Evolutionary conservation across 495 filamentous ascomycete genomes (phyloP).

Genomic region (Penicillium pulvis): DNA sequence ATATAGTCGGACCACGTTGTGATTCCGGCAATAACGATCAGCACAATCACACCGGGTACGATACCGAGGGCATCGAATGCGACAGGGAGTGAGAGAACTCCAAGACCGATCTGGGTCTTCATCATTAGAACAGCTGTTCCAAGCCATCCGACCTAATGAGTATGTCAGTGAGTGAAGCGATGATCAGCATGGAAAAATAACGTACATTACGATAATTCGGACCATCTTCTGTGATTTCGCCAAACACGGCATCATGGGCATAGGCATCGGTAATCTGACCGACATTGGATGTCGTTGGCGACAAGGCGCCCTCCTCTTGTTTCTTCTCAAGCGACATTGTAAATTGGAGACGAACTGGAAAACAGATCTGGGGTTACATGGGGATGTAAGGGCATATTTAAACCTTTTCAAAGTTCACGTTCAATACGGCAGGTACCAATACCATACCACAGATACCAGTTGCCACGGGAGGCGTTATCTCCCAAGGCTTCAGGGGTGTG

Average conservation of each 20-base stretch:
- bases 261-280: neutral
- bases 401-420: neutral
- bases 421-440: neutral
- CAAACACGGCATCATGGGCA: conserved; percentile 25
- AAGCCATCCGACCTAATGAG: conserved; percentile 34
- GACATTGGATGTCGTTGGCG: neutral
- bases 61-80: conserved; percentile 64
- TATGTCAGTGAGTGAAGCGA: neutral
- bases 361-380: conserved; percentile 2
- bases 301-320: neutral
- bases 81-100: conserved; percentile 60
- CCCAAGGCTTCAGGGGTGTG: neutral
- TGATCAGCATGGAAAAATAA: neutral
- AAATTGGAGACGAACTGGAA: neutral
- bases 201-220: conserved; percentile 26
- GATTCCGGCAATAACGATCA: conserved; percentile 57
- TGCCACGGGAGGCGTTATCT: neutral
- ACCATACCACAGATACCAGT: neutral
- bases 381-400: neutral
- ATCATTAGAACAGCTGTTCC: conserved; percentile 44
- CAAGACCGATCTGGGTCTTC: conserved; percentile 58
- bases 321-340: conserved; percentile 1
- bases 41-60: conserved; percentile 53
- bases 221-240: conserved; percentile 22
- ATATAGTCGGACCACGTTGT: conserved; percentile 76